Conservation (phyloP, 352 stramenopile species). For the Phytophthora cactorum region DNA sequence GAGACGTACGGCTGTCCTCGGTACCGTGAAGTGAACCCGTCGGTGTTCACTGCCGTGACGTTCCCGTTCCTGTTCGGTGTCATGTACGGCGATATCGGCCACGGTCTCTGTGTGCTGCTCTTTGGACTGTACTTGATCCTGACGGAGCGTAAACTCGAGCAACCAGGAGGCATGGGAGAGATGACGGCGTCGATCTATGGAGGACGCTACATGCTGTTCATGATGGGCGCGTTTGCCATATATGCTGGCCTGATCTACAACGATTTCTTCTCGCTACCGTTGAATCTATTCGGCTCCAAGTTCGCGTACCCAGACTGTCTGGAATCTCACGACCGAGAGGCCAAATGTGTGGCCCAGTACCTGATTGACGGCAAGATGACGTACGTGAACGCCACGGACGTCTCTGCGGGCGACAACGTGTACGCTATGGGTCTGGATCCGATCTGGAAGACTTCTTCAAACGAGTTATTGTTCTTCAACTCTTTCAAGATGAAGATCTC, state of each 20-base stretch:
- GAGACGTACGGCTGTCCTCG: constrained; percentile 99
- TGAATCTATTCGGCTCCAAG: constrained; percentile 97
- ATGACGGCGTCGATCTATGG: constrained; percentile 93
- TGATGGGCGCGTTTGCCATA: constrained; percentile 99
- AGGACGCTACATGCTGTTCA: constrained; percentile 97
- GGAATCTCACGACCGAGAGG: constrained; percentile 54
- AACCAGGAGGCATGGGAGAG: constrained; percentile 87
- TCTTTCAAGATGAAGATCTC: constrained; percentile 99
- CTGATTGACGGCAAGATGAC: constrained; percentile 72
- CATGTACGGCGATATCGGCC: constrained; percentile 99
- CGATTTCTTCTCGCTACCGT: constrained; percentile 98
- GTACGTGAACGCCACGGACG: constrained; percentile 84
- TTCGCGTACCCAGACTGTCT: constrained; percentile 91
- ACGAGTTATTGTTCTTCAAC: constrained; percentile 99
- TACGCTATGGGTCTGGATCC: constrained; percentile 99
- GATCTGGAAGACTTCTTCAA: constrained; percentile 97
- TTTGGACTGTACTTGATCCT: constrained; percentile 95
- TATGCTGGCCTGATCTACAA: constrained; percentile 99
- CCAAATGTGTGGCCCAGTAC: constrained; percentile 77
- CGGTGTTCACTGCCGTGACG: constrained; percentile 98
- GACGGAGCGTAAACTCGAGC: constrained; percentile 90
- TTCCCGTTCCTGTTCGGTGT: constrained; percentile 99
- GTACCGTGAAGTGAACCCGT: constrained; percentile 99
- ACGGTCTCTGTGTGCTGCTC: constrained; percentile 95
- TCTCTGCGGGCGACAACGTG: constrained; percentile 85